Evolutionary conservation across 2,329 filamentous ascomycete species (phyloP), one percentile per base, ranked within the genome.

Genomic region (Capronia epimyces): DNA sequence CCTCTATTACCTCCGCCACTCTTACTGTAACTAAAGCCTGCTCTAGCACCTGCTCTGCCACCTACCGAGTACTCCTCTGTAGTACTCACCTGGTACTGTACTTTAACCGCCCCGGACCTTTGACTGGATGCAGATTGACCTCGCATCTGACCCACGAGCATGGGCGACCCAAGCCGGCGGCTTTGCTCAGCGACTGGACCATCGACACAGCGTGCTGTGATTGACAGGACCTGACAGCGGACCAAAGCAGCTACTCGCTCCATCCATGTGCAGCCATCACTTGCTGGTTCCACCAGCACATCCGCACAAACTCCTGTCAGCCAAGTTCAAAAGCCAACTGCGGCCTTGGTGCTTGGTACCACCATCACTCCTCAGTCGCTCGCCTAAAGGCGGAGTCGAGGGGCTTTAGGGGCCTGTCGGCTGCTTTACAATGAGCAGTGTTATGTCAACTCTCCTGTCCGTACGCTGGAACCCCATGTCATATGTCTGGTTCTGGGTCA

Each of bases 201-300:
- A 25, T 25, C 9, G 21, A 9, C 36, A 39, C 20, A n/a, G n/a
- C n/a, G 8, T 37, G 8, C 16, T 37, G 8, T 37, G 34, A 46
- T 45, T 54, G 52, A 54, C 52, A 54, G 27, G 27, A 40, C 46
- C 34, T 51, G 52, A 54, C 52, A 50, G 52, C 48, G 47, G 52
- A 48, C 52, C 43, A 40, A 22, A 20, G 48, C 44, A 44, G 42
- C 40, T 37, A 10, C 34, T 27, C 12, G 18, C 18, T 20, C 34
- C 34, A 15, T 16, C 31, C 2, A 18, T 37, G 34, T 37, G 15
- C 15, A 37, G 29, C 29, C 34, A 37, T 37, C 34, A 37, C 6
- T 8, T 13, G 13, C 34, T 20, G 34, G 13, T 27, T 5, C 24
- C 24, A 27, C 10, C 24, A 27, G 24, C 34, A 9, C n/a, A 25